Evolutionary conservation across 305 asterid species (phyloP).

Genomic region (Ajuga reptans): DNA sequence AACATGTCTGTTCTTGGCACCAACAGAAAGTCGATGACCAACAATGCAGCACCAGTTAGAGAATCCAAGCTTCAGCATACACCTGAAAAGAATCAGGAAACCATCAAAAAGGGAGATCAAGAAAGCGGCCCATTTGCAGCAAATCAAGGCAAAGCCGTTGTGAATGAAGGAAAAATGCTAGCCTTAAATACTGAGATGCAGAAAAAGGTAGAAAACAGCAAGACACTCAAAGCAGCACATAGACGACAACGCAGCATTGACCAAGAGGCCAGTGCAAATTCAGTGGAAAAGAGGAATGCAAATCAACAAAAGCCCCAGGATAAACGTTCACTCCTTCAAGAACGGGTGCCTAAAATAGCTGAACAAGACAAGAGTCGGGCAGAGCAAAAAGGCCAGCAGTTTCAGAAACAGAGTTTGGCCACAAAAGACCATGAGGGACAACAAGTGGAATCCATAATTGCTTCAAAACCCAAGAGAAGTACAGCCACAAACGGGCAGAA

Average conservation of each 20-base stretch:
- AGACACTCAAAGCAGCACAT: constrained; percentile 11
- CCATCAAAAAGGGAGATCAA: constrained; percentile 23
- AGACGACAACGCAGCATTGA: constrained; percentile 16
- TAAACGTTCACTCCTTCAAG: constrained; percentile 23
- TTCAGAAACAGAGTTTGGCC: constrained; percentile 33
- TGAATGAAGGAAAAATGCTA: constrained; percentile 16
- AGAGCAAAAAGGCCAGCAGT: constrained; percentile 32
- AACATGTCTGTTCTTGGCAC: constrained; percentile 7
- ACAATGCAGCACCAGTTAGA: constrained; percentile 14
- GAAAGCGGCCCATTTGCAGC: constrained; percentile 21
- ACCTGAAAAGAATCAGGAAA: constrained; percentile 27
- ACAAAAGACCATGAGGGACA: constrained; percentile 31
- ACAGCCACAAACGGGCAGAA: constrained; percentile 29
- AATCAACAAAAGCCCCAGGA: constrained; percentile 25
- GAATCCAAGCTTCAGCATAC: constrained; percentile 26
- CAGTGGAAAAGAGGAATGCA: constrained; percentile 30
- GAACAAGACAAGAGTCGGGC: constrained; percentile 29
- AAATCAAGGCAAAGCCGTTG: constrained; percentile 24
- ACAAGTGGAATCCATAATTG: constrained; percentile 29
- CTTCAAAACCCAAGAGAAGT: constrained; percentile 34
- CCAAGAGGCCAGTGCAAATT: constrained; percentile 19
- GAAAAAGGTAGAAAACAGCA: constrained; percentile 26
- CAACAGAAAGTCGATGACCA: constrained; percentile 17
- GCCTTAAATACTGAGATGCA: constrained; percentile 26
- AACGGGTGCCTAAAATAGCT: constrained; percentile 23